These are phyloP conservation scores for Fraxinus pennsylvanica DNA, from an alignment of 257 asterid genomes.

Conservation along the genomic window DNA sequence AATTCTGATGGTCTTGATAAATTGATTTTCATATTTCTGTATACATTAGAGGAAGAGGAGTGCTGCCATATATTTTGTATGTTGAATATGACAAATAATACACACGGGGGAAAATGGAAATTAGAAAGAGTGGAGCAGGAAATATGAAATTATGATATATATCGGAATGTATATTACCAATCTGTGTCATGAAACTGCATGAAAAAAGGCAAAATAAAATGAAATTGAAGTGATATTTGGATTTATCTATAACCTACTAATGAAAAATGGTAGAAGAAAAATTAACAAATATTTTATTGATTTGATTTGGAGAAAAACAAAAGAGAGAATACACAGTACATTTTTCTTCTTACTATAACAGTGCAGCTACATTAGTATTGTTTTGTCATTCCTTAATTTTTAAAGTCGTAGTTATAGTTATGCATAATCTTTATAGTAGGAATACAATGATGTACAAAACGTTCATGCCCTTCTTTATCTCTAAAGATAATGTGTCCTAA, in stretches of 20 bases:
- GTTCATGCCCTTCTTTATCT: no score
- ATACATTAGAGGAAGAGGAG: not conserved
- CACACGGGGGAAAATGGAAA: not conserved
- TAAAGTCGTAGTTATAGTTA: no score
- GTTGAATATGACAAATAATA: not conserved
- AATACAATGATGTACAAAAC: no score
- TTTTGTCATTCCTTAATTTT: not conserved
- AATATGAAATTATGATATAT: not conserved
- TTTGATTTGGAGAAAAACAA: not conserved
- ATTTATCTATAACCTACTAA: not conserved
- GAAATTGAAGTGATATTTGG: not conserved
- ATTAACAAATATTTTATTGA: no score
- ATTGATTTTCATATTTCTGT: no score
- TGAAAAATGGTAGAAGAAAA: not conserved
- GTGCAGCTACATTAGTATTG: no score
- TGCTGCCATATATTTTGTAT: no score
- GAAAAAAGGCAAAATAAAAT: no score
- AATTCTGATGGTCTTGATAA: not conserved
- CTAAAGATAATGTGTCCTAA: no score
- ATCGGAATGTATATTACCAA: not conserved
- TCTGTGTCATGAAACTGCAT: not conserved
- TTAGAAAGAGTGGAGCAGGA: not conserved
- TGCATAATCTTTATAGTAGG: not conserved
- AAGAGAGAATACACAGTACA: not conserved
- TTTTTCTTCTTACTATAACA: not conserved